Evolutionary conservation across 1,284 basidiomycete genomes (phyloP), one percentile per base, ranked within the genome.

Genomic region (Cryptococcus sp.): DNA sequence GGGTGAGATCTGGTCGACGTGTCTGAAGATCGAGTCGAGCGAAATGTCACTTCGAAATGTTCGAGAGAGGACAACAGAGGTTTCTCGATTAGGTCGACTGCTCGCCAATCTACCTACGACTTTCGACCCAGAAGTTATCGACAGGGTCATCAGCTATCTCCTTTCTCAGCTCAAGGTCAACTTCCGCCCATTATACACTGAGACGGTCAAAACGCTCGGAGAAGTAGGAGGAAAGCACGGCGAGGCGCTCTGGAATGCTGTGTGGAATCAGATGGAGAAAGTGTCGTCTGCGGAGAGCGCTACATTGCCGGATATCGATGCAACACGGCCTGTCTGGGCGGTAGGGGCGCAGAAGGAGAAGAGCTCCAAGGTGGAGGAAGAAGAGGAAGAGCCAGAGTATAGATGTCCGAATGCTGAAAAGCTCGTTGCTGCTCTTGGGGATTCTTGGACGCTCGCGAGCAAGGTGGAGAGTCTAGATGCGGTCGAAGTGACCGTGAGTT

Each of bases 101-200:
- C 55, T 74, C 2, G 62, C 46, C 0, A 51, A 55, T 7, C 23
- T 63, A 47, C 39, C 66, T 45, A 48, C 47, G 3, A 25, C 34
- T 10, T 28, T 63, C 19, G 42, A 58, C 22, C 49, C 24, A 4
- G 24, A 14, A 9, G 38, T 88, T 16, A 76, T 85, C 37, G 79
- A 82, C 80, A 55, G 51, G 74, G 70, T 44, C 31, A 45, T 72
- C 33, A 58, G 50, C 4, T 68, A 72, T 45, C 60, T 72, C 23
- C 46, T 69, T 25, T 53, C 64, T 2, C 91, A 95, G 68, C 75
- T 95, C 42, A 95, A 95, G 73, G 85, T 95, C 58, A 91, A 91
- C 67, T 75, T 95, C 40, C 80, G 87, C 28, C 93, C 93, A 0
- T 63, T 94, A 11, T 97, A 91, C 86, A 79, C 80, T 5, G 85